Conservation (phyloP, 2,329 filamentous ascomycete species). For the Cucurbitaria berberidis region DNA sequence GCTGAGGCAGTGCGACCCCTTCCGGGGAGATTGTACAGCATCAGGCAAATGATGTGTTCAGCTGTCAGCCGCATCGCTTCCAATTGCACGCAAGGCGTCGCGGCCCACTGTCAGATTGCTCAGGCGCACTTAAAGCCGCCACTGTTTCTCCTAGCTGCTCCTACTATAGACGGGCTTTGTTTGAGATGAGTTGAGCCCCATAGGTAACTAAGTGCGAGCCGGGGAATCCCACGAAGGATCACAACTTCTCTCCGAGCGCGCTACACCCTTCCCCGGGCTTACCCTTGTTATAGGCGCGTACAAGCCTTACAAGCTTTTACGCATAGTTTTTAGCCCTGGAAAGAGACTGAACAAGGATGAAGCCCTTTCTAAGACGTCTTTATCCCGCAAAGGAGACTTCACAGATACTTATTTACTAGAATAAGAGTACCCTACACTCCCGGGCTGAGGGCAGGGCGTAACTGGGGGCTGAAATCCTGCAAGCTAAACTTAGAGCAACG, state of each 20-base stretch:
- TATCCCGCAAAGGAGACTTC: too few species aligned
- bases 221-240: background rate
- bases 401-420: too few species aligned
- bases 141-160: background rate
- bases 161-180: background rate
- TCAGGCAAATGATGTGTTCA: conserved; percentile 7
- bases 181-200: background rate
- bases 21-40: conserved; percentile 4
- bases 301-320: too few species aligned
- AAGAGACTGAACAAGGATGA: too few species aligned
- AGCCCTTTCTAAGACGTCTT: too few species aligned
- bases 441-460: too few species aligned
- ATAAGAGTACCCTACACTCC: too few species aligned
- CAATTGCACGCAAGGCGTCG: background rate
- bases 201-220: background rate
- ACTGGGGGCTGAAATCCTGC: background rate
- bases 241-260: background rate
- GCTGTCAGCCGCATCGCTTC: conserved; percentile 16
- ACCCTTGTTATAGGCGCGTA: too few species aligned
- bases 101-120: background rate
- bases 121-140: background rate
- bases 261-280: too few species aligned
- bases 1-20: conserved; percentile 18
- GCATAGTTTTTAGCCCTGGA: too few species aligned
- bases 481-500: background rate